Evolutionary conservation across 495 filamentous ascomycete genomes (phyloP).

Genomic region (Tuber magnatum): DNA sequence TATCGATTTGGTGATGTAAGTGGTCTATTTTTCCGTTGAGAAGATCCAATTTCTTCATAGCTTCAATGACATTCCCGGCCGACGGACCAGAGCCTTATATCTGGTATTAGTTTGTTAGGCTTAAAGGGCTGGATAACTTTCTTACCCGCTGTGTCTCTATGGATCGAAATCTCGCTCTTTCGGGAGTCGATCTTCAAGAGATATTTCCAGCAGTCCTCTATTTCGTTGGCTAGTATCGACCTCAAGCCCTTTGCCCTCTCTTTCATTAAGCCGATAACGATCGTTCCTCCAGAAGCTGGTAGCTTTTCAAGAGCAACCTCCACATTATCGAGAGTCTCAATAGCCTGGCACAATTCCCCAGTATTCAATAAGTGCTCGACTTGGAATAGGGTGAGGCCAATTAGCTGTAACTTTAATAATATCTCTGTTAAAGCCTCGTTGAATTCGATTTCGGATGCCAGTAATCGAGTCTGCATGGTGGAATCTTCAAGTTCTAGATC

Average conservation of each 20-base stretch:
- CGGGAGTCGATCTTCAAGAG: slow-evolving; percentile 51
- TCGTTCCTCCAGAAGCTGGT: slow-evolving; percentile 16
- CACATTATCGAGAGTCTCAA: slow-evolving; percentile 40
- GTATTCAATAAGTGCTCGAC: slow-evolving; percentile 13
- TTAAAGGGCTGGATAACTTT: neutral
- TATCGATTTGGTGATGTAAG: slow-evolving; percentile 50
- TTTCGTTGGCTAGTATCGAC: slow-evolving; percentile 46
- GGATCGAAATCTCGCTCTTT: slow-evolving; percentile 36
- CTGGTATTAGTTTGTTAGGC: neutral
- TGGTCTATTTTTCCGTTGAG: slow-evolving; percentile 47
- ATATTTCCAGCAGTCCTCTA: slow-evolving; percentile 49
- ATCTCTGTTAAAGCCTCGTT: slow-evolving; percentile 53
- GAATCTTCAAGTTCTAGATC: slow-evolving; percentile 52
- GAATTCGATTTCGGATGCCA: slow-evolving; percentile 60
- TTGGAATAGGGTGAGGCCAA: slow-evolving; percentile 36
- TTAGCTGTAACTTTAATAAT: slow-evolving; percentile 49
- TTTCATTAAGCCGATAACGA: slow-evolving; percentile 34
- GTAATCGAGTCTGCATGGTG: slow-evolving; percentile 51
- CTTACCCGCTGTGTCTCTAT: neutral
- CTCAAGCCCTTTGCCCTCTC: slow-evolving; percentile 30
- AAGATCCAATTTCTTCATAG: slow-evolving; percentile 34
- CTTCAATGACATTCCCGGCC: slow-evolving; percentile 12
- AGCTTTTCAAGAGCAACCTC: slow-evolving; percentile 36
- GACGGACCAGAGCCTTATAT: slow-evolving; percentile 7
- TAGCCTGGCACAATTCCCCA: slow-evolving; percentile 19